phyloP scores from a whole-genome alignment of 352 stramenopile species.

The Achlya hypogyna region DNA sequence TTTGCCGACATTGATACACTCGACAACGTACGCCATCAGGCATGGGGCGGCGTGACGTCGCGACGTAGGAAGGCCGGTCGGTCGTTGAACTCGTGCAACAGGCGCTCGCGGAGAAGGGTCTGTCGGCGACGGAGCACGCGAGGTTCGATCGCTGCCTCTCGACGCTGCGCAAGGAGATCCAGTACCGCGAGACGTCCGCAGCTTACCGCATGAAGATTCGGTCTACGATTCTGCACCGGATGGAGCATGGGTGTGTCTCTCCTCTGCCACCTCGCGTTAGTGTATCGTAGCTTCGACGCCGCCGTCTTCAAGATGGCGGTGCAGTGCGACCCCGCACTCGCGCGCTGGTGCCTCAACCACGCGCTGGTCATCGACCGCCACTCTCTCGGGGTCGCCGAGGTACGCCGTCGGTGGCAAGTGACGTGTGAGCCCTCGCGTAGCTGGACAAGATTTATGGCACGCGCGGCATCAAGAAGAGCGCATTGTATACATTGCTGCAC shows the following conservation, averaged over 20 bases:
- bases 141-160: background rate
- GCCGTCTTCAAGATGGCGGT: constrained; percentile 11
- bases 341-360: constrained; percentile 4
- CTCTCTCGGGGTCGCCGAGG: background rate
- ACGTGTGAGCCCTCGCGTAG: no score
- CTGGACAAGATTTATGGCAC: constrained; percentile 9
- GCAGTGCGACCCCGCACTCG: background rate
- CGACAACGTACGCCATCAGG: constrained; percentile 10
- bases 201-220: constrained; percentile 6
- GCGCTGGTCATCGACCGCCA: background rate
- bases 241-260: background rate
- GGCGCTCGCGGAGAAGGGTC: background rate
- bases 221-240: background rate
- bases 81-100: background rate
- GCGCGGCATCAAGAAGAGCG: background rate
- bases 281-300: constrained; percentile 6
- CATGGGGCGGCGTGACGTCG: background rate
- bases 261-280: background rate
- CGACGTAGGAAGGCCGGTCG: background rate
- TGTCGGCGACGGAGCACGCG: background rate
- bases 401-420: no score
- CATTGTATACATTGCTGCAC: constrained; percentile 7
- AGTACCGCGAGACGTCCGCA: constrained; percentile 6
- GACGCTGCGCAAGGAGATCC: background rate
- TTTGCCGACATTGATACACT: constrained; percentile 12